A percentile compares a stretch with the other conserved stretches of the same genome.
Evolutionary conservation across 805 yeast species (phyloP).

Genomic region (Kluyveromyces aestuarii): DNA sequence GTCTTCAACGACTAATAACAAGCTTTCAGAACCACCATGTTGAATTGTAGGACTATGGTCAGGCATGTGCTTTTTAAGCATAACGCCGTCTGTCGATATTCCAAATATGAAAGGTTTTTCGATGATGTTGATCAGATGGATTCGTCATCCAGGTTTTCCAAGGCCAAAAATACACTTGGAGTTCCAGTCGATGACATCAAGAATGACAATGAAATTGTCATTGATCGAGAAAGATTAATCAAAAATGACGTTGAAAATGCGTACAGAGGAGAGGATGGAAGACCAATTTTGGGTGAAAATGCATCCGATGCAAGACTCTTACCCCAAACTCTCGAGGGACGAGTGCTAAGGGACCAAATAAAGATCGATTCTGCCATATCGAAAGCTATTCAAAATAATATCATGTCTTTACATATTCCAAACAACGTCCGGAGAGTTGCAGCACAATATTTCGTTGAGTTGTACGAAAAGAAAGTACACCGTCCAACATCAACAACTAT

Average conservation of each 20-base stretch:
- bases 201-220: conserved; percentile 15
- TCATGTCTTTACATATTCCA: conserved; percentile 52
- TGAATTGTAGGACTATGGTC: not conserved
- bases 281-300: conserved; percentile 10
- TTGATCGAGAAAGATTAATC: conserved; percentile 29
- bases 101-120: not conserved
- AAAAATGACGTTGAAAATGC: conserved; percentile 22
- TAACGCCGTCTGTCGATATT: not conserved
- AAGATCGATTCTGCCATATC: conserved; percentile 49
- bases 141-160: not conserved
- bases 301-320: conserved; percentile 38
- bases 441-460: conserved; percentile 41
- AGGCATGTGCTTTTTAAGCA: not conserved
- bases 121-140: conserved; percentile 2
- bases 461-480: conserved; percentile 48
- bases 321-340: conserved; percentile 47
- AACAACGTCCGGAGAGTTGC: conserved; percentile 54
- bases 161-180: conserved; percentile 6
- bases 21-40: not conserved
- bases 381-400: conserved; percentile 52
- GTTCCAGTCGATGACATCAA: conserved; percentile 7
- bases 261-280: conserved; percentile 23
- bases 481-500: conserved; percentile 33
- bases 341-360: conserved; percentile 41
- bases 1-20: not conserved